Evolutionary conservation across 2,329 filamentous ascomycete genomes (phyloP).

Genomic region (Phyllosticta citriasiana): DNA sequence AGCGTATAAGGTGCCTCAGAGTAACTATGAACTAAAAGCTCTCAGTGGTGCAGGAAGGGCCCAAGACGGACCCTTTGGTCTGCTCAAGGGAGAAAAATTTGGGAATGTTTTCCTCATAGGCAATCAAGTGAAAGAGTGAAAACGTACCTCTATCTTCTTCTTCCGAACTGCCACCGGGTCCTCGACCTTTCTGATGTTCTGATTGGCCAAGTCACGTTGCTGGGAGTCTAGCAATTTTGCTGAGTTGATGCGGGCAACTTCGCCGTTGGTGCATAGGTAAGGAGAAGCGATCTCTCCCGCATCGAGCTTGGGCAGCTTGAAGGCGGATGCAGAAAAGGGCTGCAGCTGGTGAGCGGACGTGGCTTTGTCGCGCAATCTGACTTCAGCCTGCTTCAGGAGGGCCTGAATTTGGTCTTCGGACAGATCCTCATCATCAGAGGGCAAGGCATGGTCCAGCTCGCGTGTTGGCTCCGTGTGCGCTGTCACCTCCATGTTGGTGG

Average conservation of each 20-base stretch:
- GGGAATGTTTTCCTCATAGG: slow-evolving; percentile 70
- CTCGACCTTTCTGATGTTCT: slow-evolving; percentile 42
- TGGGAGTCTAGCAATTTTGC: slow-evolving; percentile 40
- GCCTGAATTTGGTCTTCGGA: slow-evolving; percentile 44
- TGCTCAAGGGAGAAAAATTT: slow-evolving; percentile 59
- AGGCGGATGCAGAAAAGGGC: slow-evolving; percentile 12
- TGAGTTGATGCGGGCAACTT: slow-evolving; percentile 44
- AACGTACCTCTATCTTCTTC: slow-evolving; percentile 41
- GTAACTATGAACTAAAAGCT: slow-evolving; percentile 65
- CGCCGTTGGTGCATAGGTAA: slow-evolving; percentile 44
- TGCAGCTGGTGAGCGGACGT: slow-evolving; percentile 16
- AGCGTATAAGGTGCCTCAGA: slow-evolving; percentile 43
- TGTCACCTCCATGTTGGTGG: slow-evolving; percentile 7
- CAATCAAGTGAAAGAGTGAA: slow-evolving; percentile 18
- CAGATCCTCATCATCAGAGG: slow-evolving; percentile 31
- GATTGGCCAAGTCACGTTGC: slow-evolving; percentile 37
- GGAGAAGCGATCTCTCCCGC: slow-evolving; percentile 39
- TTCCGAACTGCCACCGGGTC: slow-evolving; percentile 41
- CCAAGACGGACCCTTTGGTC: slow-evolving; percentile 72
- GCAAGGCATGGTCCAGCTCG: neutral
- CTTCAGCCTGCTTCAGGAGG: slow-evolving; percentile 53
- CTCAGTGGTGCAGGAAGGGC: slow-evolving; percentile 61
- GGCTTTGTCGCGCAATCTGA: slow-evolving; percentile 41
- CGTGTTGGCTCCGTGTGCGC: neutral
- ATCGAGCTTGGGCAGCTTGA: slow-evolving; percentile 43